A percentile compares a stretch with the other conserved stretches of the same genome.
These are phyloP conservation scores for Pseudonitzschia pungens DNA, from an alignment of 108 stramenopile genomes.

Conservation along the genomic window DNA sequence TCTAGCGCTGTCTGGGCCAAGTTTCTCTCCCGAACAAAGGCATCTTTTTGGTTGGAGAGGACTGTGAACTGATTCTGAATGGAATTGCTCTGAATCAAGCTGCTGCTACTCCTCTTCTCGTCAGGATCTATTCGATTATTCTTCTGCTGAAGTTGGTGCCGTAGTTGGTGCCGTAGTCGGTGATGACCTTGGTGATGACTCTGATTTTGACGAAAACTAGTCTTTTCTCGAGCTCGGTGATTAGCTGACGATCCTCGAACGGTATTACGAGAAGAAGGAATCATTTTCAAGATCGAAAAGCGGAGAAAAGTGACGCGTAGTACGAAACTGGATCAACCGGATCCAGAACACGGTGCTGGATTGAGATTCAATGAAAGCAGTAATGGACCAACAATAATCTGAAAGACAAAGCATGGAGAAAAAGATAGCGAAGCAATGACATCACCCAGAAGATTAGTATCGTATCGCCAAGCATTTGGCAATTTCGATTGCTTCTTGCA, in stretches of 20 bases:
- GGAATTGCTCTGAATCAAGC: conserved; percentile 17
- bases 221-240: background rate
- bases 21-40: conserved; percentile 21
- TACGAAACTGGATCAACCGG: background rate
- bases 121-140: background rate
- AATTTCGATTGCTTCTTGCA: no score
- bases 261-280: background rate
- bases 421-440: no score
- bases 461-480: no score
- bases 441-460: no score
- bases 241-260: background rate
- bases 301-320: background rate
- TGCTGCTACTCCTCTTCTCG: background rate
- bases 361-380: background rate
- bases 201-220: background rate
- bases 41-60: conserved; percentile 21
- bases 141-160: background rate
- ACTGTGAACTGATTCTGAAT: conserved; percentile 35
- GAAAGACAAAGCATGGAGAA: no score
- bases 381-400: no score
- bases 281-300: background rate
- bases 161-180: no score
- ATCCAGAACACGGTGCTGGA: background rate
- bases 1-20: conserved; percentile 2
- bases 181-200: background rate